Evolutionary conservation across 306 rosid genomes (phyloP).

Genomic region (Quercus robur): DNA sequence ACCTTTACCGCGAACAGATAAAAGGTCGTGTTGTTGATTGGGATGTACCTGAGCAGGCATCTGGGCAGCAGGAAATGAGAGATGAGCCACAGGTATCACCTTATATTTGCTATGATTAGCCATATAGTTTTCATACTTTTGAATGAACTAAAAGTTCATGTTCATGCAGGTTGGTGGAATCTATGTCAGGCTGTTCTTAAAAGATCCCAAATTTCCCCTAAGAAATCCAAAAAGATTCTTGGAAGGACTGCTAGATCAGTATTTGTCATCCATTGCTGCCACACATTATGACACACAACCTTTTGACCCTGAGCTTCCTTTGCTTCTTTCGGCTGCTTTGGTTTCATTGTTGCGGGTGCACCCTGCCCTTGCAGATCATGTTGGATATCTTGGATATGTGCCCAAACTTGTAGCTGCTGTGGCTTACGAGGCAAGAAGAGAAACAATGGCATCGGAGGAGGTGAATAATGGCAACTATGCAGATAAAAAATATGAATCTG

Average conservation of each 20-base stretch:
- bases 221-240: constrained; percentile 98
- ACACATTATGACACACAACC: constrained; percentile 80
- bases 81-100: constrained; percentile 92
- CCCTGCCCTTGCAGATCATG: constrained; percentile 98
- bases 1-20: constrained; percentile 82
- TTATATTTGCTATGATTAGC: constrained; percentile 16
- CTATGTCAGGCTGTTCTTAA: constrained; percentile 87
- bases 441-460: constrained; percentile 91
- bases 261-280: constrained; percentile 90
- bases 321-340: constrained; percentile 95
- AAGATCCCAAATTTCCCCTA: constrained; percentile 97
- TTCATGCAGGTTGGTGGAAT: constrained; percentile 92
- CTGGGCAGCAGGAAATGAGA: constrained; percentile 98
- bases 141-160: constrained; percentile 26
- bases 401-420: constrained; percentile 98
- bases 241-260: constrained; percentile 97
- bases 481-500: constrained; percentile 49
- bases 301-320: constrained; percentile 89
- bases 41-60: constrained; percentile 98
- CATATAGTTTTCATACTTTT: background rate
- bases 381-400: constrained; percentile 98
- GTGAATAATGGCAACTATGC: constrained; percentile 44
- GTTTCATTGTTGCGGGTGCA: constrained; percentile 96
- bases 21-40: constrained; percentile 97
- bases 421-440: constrained; percentile 91